Evolutionary conservation across 228 moss, liverwort and hornwort species (phyloP), one percentile per base, ranked within the genome.

Genomic region (Sphagnum fallax): DNA sequence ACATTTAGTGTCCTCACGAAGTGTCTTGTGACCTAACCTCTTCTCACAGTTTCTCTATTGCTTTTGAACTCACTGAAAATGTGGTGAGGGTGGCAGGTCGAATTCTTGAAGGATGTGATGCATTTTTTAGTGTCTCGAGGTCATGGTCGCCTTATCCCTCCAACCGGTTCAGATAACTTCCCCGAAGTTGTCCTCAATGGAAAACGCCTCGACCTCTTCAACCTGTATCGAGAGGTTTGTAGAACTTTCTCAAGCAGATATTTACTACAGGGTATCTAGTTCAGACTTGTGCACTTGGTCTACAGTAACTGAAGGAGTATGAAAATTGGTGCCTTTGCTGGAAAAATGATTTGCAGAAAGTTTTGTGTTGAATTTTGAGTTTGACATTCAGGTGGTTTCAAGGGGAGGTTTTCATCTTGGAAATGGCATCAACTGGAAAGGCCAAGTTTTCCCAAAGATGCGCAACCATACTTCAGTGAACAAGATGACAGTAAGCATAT

Each of bases 391-490:
- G 97, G 93, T 97, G 59, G 97, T 98, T 32, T 98, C 97, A 67
- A 87, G 97, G 84, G 97, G 97, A 74, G 97, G 97, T 63, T 98
- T 98, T 70, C 97, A 93, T 80, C 93, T 98, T 52, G 97, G 97
- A 78, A 98, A 98, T 79, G 97, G 97, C 70, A 98, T 98, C 6
- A 98, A 98, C 57, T 98, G 97, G 97, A 98, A 98, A 63, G 97
- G 97, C 51, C 97, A 98, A 77, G 88, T 98, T 67, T 98, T 98
- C 74, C 88, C 97, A 61, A 98, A 93, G 88, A 98, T 98, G 97
- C 87, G 90, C 49, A 98, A 98, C 67, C 97, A 98, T 65, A 98
- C 97, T 5, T 87, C 89, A 64, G 91, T 91, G 48, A 98, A 98
- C 74, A 98, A 93, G 79, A 97, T 97, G 97, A 97, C 97, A 16